phyloP scores from a whole-genome alignment of 2,329 filamentous ascomycete species.

The Penicillium brasilianum region DNA sequence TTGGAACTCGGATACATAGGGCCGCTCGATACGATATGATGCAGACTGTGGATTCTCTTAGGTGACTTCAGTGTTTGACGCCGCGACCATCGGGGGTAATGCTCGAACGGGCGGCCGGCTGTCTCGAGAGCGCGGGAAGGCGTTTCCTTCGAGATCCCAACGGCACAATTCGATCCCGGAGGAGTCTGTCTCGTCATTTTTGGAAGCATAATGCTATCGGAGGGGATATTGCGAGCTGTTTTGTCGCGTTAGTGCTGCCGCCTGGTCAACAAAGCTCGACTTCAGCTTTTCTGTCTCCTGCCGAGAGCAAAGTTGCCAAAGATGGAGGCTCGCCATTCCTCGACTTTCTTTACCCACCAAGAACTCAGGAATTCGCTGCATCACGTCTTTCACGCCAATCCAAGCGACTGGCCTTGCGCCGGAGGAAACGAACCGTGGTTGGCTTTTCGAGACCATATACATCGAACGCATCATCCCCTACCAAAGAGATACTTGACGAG shows the following conservation, averaged over 20 bases:
- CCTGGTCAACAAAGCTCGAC: conserved; percentile 27
- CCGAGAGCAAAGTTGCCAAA: conserved; percentile 15
- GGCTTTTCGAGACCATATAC: conserved; percentile 35
- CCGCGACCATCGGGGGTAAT: conserved; percentile 49
- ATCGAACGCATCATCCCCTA: conserved; percentile 28
- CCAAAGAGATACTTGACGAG: conserved; percentile 9
- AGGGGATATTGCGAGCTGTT: conserved; percentile 42
- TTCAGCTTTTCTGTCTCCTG: conserved; percentile 20
- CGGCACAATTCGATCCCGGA: conserved; percentile 43
- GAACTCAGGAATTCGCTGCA: conserved; percentile 31
- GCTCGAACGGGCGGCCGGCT: conserved; percentile 58
- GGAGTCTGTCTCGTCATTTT: conserved; percentile 43
- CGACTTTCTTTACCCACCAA: conserved; percentile 49
- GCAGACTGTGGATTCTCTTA: conserved; percentile 25
- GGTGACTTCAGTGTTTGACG: conserved; percentile 35
- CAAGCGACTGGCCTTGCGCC: conserved; percentile 32
- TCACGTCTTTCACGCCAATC: conserved; percentile 32
- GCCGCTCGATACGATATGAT: conserved; percentile 34
- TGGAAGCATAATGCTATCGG: conserved; percentile 41
- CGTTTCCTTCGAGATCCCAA: conserved; percentile 50
- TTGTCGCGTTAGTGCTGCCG: conserved; percentile 37
- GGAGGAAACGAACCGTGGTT: conserved; percentile 33
- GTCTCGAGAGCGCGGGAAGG: conserved; percentile 56
- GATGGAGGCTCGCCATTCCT: conserved; percentile 37
- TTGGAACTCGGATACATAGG: background rate